Evolutionary conservation across 2,329 filamentous ascomycete genomes (phyloP), one percentile per base, ranked within the genome.

Genomic region (Sporothrix variecibatus): DNA sequence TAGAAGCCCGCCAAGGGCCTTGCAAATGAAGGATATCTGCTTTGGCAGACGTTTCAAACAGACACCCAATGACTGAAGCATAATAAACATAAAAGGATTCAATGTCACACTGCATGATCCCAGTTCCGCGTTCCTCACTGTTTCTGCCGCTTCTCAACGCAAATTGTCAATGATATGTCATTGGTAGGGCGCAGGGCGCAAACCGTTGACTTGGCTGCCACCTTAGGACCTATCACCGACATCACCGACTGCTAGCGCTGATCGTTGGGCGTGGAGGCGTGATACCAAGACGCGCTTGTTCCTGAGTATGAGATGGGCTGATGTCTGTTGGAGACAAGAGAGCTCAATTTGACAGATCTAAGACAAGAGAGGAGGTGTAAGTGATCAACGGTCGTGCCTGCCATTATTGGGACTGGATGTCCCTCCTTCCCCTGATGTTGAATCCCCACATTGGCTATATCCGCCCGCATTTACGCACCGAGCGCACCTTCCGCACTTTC

Each of bases 171-270:
- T 49, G 64, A 38, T 70, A 15, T 70, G 46, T 40, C 67, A 38
- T 38, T 40, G 28, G 28, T 38, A 56, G 67, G 67, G 67, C 67
- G 67, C 67, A 70, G 34, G 43, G 43, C 43, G 43, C 43, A 49
- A 49, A 49, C 15, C 20, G 38, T 31, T 46, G 62, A 64, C 34
- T 9, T 65, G 38, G 62, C 58, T 38, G 58, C 8, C 20, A 62
- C 58, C 20, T 38, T 23, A 12, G 8, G 17, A 40, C 58, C 31
- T 23, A 40, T 64, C 58, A 60, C 12, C 56, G 26, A 60, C 56
- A 20, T 31, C 56, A 56, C 31, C 26, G 56, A 60, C 26, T 28
- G 26, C 56, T 40, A 60, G 58, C 58, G 58, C 58, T 64, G 58
- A 23, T 64, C 58, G 58, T 64, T 64, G 58, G 58, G 31, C 58